Conservation (phyloP, 805 yeast genomes). For the Kodamaea kaohsiungensis region DNA sequence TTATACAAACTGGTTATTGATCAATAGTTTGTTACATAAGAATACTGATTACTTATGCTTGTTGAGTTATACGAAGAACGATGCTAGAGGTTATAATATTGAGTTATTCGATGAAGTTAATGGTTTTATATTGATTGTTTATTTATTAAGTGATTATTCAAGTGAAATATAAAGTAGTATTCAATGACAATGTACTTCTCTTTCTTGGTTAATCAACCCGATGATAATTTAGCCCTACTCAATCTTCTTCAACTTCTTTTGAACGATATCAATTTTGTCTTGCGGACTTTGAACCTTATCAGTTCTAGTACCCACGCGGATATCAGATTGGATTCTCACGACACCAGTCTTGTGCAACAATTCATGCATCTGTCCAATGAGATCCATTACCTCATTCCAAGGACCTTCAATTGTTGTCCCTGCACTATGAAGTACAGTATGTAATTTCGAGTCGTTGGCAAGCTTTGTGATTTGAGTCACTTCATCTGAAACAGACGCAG, state of each 20-base stretch:
- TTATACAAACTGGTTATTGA: no score
- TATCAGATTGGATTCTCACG: slow-evolving; percentile 80
- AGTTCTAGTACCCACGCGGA: slow-evolving; percentile 81
- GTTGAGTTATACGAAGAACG: background rate
- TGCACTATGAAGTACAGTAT: slow-evolving; percentile 80
- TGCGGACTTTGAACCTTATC: slow-evolving; percentile 73
- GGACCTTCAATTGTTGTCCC: slow-evolving; percentile 92
- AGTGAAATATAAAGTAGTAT: no score
- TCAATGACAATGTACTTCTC: no score
- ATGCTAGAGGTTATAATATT: no score
- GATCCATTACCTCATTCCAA: slow-evolving; percentile 83
- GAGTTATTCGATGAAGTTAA: no score
- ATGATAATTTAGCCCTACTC: background rate
- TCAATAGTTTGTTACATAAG: no score
- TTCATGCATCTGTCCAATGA: slow-evolving; percentile 79
- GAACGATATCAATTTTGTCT: slow-evolving; percentile 70
- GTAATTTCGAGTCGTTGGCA: slow-evolving; percentile 61
- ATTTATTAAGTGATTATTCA: no score
- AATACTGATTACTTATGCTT: background rate
- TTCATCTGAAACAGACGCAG: slow-evolving; percentile 79
- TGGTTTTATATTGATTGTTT: no score
- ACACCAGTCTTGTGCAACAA: slow-evolving; percentile 70
- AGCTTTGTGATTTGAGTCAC: slow-evolving; percentile 68
- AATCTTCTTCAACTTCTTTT: slow-evolving; percentile 39
- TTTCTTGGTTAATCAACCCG: no score